These are phyloP conservation scores for Oenanthe sinensis DNA, from an alignment of 129 eudicot genomes.

Conservation along the genomic window DNA sequence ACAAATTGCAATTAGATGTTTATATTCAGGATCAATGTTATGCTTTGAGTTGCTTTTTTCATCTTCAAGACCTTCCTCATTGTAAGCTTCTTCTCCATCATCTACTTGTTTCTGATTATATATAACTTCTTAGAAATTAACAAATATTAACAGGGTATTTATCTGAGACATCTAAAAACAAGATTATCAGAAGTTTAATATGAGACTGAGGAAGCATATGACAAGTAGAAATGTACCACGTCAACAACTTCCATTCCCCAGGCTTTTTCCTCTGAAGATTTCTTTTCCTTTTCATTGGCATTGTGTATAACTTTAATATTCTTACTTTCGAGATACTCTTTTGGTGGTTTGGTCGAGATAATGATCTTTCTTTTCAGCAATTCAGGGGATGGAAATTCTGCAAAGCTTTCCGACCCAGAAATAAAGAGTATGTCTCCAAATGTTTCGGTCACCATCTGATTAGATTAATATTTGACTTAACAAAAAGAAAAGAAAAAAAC, in stretches of 20 bases:
- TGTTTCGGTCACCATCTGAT: slow-evolving; percentile 42
- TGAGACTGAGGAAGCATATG: background rate
- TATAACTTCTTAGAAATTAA: background rate
- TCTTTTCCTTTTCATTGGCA: slow-evolving; percentile 1
- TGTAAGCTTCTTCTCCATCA: background rate
- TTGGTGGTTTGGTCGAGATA: slow-evolving; percentile 59
- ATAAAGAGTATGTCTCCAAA: slow-evolving; percentile 34
- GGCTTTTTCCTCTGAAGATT: background rate
- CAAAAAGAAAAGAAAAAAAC: background rate
- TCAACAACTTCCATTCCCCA: slow-evolving; percentile 6
- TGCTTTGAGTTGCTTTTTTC: slow-evolving; percentile 22
- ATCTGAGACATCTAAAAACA: background rate
- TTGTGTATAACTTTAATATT: background rate
- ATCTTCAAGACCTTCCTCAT: slow-evolving; percentile 26
- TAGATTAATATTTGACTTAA: background rate
- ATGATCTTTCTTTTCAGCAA: slow-evolving; percentile 33
- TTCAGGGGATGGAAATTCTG: slow-evolving; percentile 43
- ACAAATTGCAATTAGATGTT: slow-evolving; percentile 34
- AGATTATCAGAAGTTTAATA: background rate
- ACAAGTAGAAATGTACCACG: background rate
- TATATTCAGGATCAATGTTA: slow-evolving; percentile 32
- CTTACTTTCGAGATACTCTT: slow-evolving; percentile 24
- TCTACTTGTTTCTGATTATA: background rate
- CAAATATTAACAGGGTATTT: background rate
- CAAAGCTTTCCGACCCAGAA: slow-evolving; percentile 14